phyloP scores from a whole-genome alignment of 2,329 filamentous ascomycete species.

The Coniochaeta ligniaria region DNA sequence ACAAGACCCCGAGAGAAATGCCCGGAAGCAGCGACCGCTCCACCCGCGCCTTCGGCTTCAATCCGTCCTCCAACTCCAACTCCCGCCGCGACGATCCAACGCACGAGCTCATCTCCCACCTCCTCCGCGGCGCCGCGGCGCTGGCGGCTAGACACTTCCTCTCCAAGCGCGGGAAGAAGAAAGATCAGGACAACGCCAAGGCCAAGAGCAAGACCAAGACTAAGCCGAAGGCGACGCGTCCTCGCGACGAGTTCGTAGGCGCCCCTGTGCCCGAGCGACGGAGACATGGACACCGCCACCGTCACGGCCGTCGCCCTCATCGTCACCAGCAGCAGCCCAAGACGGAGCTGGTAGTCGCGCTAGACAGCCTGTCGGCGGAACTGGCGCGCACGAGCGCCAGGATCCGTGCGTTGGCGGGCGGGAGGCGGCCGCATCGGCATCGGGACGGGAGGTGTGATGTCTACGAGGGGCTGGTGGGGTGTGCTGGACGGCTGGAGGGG shows the following conservation, averaged over 20 bases:
- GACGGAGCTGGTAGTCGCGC: not conserved
- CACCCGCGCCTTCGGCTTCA: not conserved
- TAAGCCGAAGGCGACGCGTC: not conserved
- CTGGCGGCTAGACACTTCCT: not conserved
- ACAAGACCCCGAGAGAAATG: not conserved
- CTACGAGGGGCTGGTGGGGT: not conserved
- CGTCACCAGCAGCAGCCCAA: not conserved
- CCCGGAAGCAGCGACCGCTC: not conserved
- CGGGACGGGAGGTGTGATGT: slow-evolving; percentile 1
- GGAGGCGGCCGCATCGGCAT: not conserved
- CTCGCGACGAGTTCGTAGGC: not conserved
- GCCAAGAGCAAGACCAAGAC: not conserved
- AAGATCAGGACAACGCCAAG: not conserved
- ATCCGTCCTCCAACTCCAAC: not conserved
- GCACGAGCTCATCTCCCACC: slow-evolving; percentile 1
- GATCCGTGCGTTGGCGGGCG: not conserved
- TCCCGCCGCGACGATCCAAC: not conserved
- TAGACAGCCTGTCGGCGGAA: not conserved
- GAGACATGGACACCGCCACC: not conserved
- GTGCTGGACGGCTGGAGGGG: not conserved
- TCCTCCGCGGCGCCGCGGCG: not conserved
- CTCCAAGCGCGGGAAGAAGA: not conserved
- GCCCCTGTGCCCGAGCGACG: not conserved
- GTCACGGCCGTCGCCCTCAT: not conserved
- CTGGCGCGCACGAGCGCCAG: not conserved